Evolutionary conservation across 2,329 filamentous ascomycete species (phyloP), one percentile per base, ranked within the genome.

Genomic region (Talaromyces sp.): DNA sequence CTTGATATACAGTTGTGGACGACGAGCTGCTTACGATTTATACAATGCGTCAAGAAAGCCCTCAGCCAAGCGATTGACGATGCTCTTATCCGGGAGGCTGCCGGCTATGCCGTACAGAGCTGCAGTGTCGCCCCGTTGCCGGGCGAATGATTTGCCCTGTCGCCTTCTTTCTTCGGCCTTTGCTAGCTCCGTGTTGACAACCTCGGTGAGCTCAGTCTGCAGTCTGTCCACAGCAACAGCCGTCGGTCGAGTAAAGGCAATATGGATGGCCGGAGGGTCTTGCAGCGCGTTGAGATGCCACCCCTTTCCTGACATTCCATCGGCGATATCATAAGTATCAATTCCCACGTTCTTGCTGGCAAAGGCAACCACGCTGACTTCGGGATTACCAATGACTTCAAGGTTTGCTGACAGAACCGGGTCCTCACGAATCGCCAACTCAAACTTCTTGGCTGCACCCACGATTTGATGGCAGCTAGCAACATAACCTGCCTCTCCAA

Each of bases 241-340:
- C 54, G 96, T 90, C 17, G 93, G 93, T 67, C 96, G 75, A 0
- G 95, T 99, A 43, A 98, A 92, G 13, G 95, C 95, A 43, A 98
- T 86, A 74, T 99, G 95, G 59, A 99, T 91, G 21, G 92, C 95
- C 0, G 95, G 88, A 2, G 95, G 95, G 69, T 86, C 88, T 78
- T 99, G 95, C 64, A 99, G 82, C 2, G 93, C 91, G 71, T 98
- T 99, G 62, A 99, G 82, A 77, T 99, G 95, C 95, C 95, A 99
- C 3, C 95, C 93, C 70, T 88, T 89, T 0, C 78, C 79, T 13
- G 84, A 85, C 89, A 99, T 93, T 66, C 81, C 90, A 75, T 99
- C 95, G 8, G 93, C 91, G 66, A 99, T 86, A 71, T 96, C 93
- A 78, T 99, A 99, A 64, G 96, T 89, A 76, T 97, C 87, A 49